Evolutionary conservation across 2,329 filamentous ascomycete species (phyloP).

Genomic region (Colletotrichum graminicola): DNA sequence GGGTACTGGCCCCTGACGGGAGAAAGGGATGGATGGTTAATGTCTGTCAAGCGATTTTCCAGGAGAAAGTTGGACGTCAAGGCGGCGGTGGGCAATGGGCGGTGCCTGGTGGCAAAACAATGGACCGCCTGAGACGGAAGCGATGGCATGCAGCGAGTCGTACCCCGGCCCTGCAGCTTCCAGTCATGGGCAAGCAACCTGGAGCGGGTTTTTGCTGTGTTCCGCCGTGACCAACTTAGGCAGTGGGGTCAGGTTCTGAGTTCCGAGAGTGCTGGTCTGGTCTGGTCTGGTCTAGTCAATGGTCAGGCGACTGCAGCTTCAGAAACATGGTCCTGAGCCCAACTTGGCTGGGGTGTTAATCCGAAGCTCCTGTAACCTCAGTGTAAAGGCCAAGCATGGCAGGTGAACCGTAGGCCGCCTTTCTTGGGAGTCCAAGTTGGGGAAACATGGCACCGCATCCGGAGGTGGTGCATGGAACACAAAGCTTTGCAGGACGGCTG

Average conservation of each 20-base stretch:
- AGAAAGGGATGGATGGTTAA: not conserved
- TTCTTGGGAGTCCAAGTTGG: slow-evolving; percentile 4
- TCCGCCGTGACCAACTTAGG: not conserved
- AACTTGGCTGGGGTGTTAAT: slow-evolving; percentile 2
- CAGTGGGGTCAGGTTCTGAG: not conserved
- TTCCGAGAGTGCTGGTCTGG: not conserved
- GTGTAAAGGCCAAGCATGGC: not conserved
- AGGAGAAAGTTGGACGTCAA: not conserved
- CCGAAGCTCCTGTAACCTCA: slow-evolving; percentile 8
- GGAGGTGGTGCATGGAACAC: slow-evolving; percentile 8
- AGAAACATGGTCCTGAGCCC: slow-evolving; percentile 11
- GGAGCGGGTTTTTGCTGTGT: not conserved
- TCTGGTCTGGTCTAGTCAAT: not conserved
- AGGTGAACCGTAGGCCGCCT: slow-evolving; percentile 11
- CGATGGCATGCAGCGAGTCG: slow-evolving; percentile 27
- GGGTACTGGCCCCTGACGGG: slow-evolving; percentile 23
- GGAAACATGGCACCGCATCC: slow-evolving; percentile 16
- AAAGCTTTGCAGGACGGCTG: not conserved
- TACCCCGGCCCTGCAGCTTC: slow-evolving; percentile 4
- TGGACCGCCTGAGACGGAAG: slow-evolving; percentile 6
- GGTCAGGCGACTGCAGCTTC: slow-evolving; percentile 23
- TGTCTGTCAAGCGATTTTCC: not conserved
- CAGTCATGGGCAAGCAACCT: slow-evolving; percentile 12
- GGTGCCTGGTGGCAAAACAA: slow-evolving; percentile 37
- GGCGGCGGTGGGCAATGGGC: slow-evolving; percentile 28